These are phyloP conservation scores for Hyphopichia pseudoburtonii DNA, from an alignment of 1,139 yeast species.

Conservation along the genomic window DNA sequence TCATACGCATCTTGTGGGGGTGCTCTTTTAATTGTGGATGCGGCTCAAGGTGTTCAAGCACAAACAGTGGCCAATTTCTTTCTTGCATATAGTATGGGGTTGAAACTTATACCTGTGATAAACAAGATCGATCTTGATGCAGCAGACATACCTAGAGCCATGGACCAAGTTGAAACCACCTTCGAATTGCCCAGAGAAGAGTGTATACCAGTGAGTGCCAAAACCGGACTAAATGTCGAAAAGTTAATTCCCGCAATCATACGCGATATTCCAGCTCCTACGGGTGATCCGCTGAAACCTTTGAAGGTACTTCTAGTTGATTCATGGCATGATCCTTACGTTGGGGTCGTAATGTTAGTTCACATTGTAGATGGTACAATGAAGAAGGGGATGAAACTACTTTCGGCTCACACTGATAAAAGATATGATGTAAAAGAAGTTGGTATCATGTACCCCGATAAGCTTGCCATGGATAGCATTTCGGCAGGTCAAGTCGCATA, in stretches of 20 bases:
- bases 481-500: constrained; percentile 95
- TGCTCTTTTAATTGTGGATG: constrained; percentile 86
- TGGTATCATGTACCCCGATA: constrained; percentile 94
- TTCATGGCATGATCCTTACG: constrained; percentile 93
- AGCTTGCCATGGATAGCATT: constrained; percentile 58
- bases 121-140: constrained; percentile 89
- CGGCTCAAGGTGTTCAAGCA: constrained; percentile 95
- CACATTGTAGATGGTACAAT: constrained; percentile 82
- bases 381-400: constrained; percentile 69
- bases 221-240: constrained; percentile 81
- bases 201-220: constrained; percentile 87
- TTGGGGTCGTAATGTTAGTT: constrained; percentile 89
- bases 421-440: constrained; percentile 87
- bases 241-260: constrained; percentile 76
- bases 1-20: constrained; percentile 97
- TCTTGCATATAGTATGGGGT: constrained; percentile 81
- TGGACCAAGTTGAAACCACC: constrained; percentile 78
- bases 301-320: constrained; percentile 83
- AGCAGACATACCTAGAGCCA: constrained; percentile 80
- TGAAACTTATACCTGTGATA: constrained; percentile 82
- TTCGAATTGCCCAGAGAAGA: constrained; percentile 78
- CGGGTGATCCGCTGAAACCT: constrained; percentile 54
- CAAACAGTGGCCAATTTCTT: constrained; percentile 96
- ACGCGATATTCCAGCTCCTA: constrained; percentile 71
- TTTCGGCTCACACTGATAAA: constrained; percentile 74